Evolutionary conservation across 1,284 basidiomycete genomes (phyloP).

Genomic region (Puccinia coronata): DNA sequence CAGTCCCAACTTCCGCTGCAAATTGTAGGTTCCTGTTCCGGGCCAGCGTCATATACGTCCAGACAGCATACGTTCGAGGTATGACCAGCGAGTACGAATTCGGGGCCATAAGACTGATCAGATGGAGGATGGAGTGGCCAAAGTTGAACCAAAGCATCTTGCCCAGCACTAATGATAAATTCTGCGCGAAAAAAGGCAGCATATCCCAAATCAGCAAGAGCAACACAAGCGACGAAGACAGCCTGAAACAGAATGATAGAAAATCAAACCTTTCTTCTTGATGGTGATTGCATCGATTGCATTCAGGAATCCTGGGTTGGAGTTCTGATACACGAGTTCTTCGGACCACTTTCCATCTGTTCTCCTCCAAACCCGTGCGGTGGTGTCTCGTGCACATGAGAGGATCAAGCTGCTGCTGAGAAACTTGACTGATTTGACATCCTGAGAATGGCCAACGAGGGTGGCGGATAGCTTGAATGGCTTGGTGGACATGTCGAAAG

Average conservation of each 20-base stretch:
- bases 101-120: conserved; percentile 60
- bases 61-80: conserved; percentile 86
- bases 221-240: background rate
- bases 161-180: conserved; percentile 78
- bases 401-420: conserved; percentile 66
- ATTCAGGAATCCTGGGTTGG: conserved; percentile 77
- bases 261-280: conserved; percentile 56
- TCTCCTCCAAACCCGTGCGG: conserved; percentile 79
- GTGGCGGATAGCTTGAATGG: conserved; percentile 81
- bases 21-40: conserved; percentile 51
- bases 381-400: conserved; percentile 84
- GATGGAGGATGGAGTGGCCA: conserved; percentile 67
- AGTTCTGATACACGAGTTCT: conserved; percentile 64
- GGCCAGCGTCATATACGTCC: conserved; percentile 58
- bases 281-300: conserved; percentile 70
- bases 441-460: conserved; percentile 68
- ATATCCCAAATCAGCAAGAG: background rate
- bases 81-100: conserved; percentile 67
- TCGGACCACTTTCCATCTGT: conserved; percentile 64
- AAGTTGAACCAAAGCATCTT: conserved; percentile 79
- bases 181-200: conserved; percentile 64
- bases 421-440: conserved; percentile 64
- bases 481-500: conserved; percentile 29
- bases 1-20: conserved; percentile 93
- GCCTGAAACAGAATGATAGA: conserved; percentile 11